Percentiles rank a stretch among this genome's conserved stretches.
Evolutionary conservation across 768 basidiomycete species (phyloP).

Genomic region (Amanita rimosa): DNA sequence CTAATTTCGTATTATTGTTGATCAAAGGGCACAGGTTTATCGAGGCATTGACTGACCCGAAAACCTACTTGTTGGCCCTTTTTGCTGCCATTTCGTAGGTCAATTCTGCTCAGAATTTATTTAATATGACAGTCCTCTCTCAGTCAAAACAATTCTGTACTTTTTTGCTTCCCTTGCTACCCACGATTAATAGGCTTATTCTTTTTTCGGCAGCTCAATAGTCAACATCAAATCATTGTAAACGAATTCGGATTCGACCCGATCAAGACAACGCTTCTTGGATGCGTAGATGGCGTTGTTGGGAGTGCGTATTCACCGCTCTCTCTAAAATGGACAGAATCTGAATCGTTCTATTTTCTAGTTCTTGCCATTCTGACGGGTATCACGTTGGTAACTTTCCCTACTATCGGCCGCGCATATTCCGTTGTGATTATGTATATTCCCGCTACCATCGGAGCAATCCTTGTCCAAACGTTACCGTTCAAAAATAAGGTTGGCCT

Average conservation of each 20-base stretch:
- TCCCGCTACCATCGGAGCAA: slow-evolving; percentile 59
- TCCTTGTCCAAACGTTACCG: slow-evolving; percentile 58
- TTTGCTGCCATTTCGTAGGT: slow-evolving; percentile 52
- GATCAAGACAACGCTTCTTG: slow-evolving; percentile 61
- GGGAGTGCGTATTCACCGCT: slow-evolving; percentile 38
- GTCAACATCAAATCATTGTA: slow-evolving; percentile 69
- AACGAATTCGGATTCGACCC: slow-evolving; percentile 55
- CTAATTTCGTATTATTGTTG: neutral
- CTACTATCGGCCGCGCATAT: slow-evolving; percentile 56
- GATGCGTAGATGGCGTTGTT: slow-evolving; percentile 65
- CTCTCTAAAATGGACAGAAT: no score
- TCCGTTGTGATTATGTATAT: slow-evolving; percentile 52
- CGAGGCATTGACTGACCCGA: slow-evolving; percentile 59
- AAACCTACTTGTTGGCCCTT: slow-evolving; percentile 62
- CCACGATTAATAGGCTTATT: slow-evolving; percentile 2
- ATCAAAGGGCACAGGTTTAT: slow-evolving; percentile 34
- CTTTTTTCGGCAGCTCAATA: slow-evolving; percentile 39
- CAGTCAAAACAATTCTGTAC: slow-evolving; percentile 64
- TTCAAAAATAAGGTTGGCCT: slow-evolving; percentile 55
- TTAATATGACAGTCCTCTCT: neutral
- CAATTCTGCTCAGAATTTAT: neutral
- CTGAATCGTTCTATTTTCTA: slow-evolving; percentile 9
- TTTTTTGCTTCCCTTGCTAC: slow-evolving; percentile 7
- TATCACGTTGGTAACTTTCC: slow-evolving; percentile 44
- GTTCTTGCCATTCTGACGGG: slow-evolving; percentile 32